Base-by-base conservation (phyloP, 768 basidiomycete species). In the Tylopilus sp. region DNA sequence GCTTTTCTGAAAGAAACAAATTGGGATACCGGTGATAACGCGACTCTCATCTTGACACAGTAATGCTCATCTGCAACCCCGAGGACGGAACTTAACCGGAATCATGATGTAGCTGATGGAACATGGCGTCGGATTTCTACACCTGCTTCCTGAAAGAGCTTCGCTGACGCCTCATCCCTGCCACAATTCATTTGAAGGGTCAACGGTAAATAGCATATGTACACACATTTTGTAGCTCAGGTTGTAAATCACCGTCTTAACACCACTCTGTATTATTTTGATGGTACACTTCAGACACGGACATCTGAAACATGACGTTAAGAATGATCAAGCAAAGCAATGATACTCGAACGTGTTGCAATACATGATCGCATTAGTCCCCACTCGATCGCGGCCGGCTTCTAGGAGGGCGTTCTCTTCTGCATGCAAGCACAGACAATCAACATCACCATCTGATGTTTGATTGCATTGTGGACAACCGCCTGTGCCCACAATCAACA, bases 381-480 rank as follows among this genome's bases (percentile, higher is more conserved):
- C 89, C n/a, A 96, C 81, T 43, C 97, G 77, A 54, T 98, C 97
- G 52, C 92, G 73, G 17, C 97, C 96, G 2, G 93, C 93, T 73
- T 98, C 96, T 3, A 98, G 72, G 14, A 98, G 75, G 0, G 96
- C 97, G 64, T 98, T 99, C 73, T 99, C 97, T 71, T 99, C 97
- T 0, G 97, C 97, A 67, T 99, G 97, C 11, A 99, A 74, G 64
- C 97, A 99, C 3, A 98, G 76, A 63, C 97, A 99, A 65, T 92
- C 92, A 45, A 83, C 78, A 34, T 80, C 76, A 25, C 74, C 70
- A 43, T 69, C 63, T 11, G 73, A 71, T 3, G 73, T 74, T 19
- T 78, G 81, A 63, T 88, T 88, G 71, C 97, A 99, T 26, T 83
- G 78, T 4, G 74, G 58, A 68, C 97, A 99, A 17, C 97, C 96